Conservation (phyloP, 768 basidiomycete species). For the Leccinum barrowsii region DNA sequence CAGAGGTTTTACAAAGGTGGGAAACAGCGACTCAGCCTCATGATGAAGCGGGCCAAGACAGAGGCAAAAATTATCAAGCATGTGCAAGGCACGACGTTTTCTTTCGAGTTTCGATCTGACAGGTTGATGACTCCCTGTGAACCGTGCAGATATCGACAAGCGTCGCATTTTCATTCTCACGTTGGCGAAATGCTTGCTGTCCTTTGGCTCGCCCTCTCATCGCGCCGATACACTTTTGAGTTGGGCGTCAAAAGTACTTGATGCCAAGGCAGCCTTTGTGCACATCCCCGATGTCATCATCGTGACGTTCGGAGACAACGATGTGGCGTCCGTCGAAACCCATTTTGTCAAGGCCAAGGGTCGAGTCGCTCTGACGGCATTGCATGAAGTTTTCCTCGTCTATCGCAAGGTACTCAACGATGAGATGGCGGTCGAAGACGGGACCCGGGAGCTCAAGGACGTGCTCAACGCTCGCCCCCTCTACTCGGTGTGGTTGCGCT, state of each 20-base stretch:
- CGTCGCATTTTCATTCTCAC: conserved; percentile 76
- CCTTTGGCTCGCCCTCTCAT: conserved; percentile 94
- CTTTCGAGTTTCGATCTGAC: background rate
- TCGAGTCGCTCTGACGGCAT: conserved; percentile 74
- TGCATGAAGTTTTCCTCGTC: conserved; percentile 78
- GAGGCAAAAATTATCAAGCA: conserved; percentile 40
- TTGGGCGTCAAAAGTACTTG: conserved; percentile 74
- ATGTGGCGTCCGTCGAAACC: conserved; percentile 70
- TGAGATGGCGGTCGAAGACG: conserved; percentile 68
- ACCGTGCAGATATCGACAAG: conserved; percentile 39
- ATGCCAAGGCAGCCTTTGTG: conserved; percentile 79
- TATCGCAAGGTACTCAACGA: conserved; percentile 89
- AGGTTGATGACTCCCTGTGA: background rate
- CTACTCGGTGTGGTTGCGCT: conserved; percentile 65
- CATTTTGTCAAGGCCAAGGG: conserved; percentile 83
- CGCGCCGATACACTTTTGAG: conserved; percentile 86
- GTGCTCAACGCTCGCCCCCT: conserved; percentile 63
- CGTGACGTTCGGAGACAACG: conserved; percentile 76
- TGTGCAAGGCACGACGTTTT: conserved; percentile 39
- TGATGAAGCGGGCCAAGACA: conserved; percentile 31
- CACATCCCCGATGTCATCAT: conserved; percentile 79
- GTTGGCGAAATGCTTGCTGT: conserved; percentile 82
- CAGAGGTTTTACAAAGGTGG: conserved; percentile 30
- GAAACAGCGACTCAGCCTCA: conserved; percentile 26
- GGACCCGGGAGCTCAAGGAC: conserved; percentile 60